Percentiles rank a stretch among this genome's conserved stretches.
Conservation (phyloP, 2,329 filamentous ascomycete species). For the Oidium heveae region DNA sequence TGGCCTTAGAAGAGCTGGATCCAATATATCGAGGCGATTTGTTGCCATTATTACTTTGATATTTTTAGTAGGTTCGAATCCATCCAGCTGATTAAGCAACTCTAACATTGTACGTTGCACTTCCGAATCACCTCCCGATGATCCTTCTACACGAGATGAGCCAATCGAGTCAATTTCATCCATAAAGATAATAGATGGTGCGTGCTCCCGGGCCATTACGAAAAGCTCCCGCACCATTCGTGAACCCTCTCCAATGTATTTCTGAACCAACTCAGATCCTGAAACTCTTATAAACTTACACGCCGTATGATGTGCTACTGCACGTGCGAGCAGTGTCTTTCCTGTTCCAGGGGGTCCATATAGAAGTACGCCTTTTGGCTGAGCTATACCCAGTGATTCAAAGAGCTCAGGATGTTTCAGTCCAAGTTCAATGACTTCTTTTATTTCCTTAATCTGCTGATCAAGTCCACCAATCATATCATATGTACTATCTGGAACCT, state of each 20-base stretch:
- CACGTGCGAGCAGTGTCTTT: slow-evolving; percentile 84
- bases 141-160: slow-evolving; percentile 86
- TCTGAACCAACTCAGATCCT: slow-evolving; percentile 88
- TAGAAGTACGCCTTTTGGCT: slow-evolving; percentile 88
- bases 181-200: slow-evolving; percentile 99
- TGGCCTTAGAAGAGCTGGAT: slow-evolving; percentile 82
- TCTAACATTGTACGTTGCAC: slow-evolving; percentile 98
- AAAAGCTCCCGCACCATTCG: slow-evolving; percentile 98
- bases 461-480: slow-evolving; percentile 99
- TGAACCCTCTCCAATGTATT: slow-evolving; percentile 95
- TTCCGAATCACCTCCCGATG: slow-evolving; percentile 85
- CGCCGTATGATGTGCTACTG: slow-evolving; percentile 92
- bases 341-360: slow-evolving; percentile 94
- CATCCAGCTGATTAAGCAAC: slow-evolving; percentile 90
- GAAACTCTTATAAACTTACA: slow-evolving; percentile 98
- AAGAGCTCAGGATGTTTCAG: slow-evolving; percentile 97
- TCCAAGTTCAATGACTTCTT: slow-evolving; percentile 96
- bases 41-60: slow-evolving; percentile 99
- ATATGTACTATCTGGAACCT: slow-evolving; percentile 98
- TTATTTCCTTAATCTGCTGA: slow-evolving; percentile 99
- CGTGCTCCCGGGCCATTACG: slow-evolving; percentile 96
- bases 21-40: slow-evolving; percentile 89
- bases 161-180: slow-evolving; percentile 99
- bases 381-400: slow-evolving; percentile 94
- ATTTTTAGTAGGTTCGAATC: slow-evolving; percentile 97